phyloP scores from a whole-genome alignment of 495 filamentous ascomycete species.

The Aspergillus ellipticus region DNA sequence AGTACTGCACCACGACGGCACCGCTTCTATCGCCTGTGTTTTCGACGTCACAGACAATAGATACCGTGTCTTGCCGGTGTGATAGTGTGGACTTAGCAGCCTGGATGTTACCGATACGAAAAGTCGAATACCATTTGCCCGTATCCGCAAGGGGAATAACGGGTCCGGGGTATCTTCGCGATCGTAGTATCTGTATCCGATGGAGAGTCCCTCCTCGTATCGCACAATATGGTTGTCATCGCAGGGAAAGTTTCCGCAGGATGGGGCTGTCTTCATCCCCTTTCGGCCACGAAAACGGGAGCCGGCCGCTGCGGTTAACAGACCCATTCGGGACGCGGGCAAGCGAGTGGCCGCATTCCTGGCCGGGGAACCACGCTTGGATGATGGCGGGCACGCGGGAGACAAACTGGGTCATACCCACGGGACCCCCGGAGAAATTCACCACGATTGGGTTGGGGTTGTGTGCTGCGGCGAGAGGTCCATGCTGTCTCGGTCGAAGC shows the following conservation, averaged over 20 bases:
- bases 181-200: conserved; percentile 83
- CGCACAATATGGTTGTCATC: conserved; percentile 65
- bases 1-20: neutral
- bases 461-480: neutral
- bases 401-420: neutral
- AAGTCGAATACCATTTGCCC: conserved; percentile 36
- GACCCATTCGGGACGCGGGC: conserved; percentile 75
- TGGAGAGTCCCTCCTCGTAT: conserved; percentile 74
- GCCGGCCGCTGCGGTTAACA: conserved; percentile 70
- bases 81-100: neutral
- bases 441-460: neutral
- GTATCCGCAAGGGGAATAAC: conserved; percentile 75
- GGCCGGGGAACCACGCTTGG: conserved; percentile 59
- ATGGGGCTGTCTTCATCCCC: conserved; percentile 66
- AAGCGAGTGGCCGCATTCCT: conserved; percentile 77
- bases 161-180: conserved; percentile 51
- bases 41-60: neutral
- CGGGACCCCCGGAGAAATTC: neutral
- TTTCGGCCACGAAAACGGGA: conserved; percentile 72
- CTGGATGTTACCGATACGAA: neutral
- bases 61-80: neutral
- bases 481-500: neutral
- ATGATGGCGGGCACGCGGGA: neutral
- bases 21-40: neutral
- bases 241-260: conserved; percentile 55